Percentiles rank a stretch among this genome's conserved stretches.
Evolutionary conservation across 805 yeast species (phyloP).

Genomic region (Metschnikowia proteae): DNA sequence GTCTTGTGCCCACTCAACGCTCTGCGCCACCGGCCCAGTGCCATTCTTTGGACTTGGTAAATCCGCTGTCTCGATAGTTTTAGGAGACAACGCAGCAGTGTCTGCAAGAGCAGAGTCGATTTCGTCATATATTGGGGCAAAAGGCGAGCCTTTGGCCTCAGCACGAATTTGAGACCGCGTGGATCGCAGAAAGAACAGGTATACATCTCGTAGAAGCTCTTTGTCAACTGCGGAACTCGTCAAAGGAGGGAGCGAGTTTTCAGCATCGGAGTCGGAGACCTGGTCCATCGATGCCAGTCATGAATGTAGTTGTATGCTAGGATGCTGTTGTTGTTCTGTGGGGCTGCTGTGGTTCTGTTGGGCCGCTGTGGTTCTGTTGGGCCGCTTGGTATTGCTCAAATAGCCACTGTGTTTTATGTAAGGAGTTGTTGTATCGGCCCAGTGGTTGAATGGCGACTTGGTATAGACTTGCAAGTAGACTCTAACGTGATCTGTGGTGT

Average conservation of each 20-base stretch:
- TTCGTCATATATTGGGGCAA: slow-evolving; percentile 7
- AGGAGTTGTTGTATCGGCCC: too few relatives aligned
- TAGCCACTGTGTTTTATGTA: too few relatives aligned
- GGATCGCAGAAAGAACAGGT: slow-evolving; percentile 8
- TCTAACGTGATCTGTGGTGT: not conserved
- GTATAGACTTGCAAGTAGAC: not conserved
- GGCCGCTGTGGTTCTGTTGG: not conserved
- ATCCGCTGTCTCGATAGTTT: not conserved
- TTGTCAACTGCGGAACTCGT: slow-evolving; percentile 13
- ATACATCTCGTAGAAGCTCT: slow-evolving; percentile 9
- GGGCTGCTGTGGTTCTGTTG: not conserved
- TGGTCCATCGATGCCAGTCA: slow-evolving; percentile 13
- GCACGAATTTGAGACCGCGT: slow-evolving; percentile 11
- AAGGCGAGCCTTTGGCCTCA: slow-evolving; percentile 11
- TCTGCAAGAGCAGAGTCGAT: not conserved
- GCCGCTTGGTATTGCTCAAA: not conserved
- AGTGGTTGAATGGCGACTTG: too few relatives aligned
- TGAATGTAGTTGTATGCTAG: not conserved
- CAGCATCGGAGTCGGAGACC: slow-evolving; percentile 20
- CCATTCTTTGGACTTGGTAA: too few relatives aligned
- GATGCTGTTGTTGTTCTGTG: not conserved
- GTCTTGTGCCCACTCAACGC: too few relatives aligned
- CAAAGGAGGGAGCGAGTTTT: slow-evolving; percentile 16
- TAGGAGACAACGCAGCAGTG: not conserved
- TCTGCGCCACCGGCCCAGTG: too few relatives aligned